Evolutionary conservation across 2,329 filamentous ascomycete genomes (phyloP), one percentile per base, ranked within the genome.

Genomic region (Pyrenophora teres): DNA sequence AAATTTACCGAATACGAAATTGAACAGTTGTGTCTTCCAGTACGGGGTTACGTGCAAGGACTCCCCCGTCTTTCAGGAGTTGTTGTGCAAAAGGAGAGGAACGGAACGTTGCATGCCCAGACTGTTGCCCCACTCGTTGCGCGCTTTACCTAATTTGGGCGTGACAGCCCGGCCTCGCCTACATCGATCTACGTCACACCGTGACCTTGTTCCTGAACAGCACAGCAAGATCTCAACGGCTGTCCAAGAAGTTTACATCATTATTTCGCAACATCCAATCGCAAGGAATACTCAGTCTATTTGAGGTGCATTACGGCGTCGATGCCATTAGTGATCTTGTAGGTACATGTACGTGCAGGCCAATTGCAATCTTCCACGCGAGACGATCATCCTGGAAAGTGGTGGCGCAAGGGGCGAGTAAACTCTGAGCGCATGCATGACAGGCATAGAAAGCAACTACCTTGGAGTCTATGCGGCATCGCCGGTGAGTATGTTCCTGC

Each of bases 211-310:
- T 56, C 48, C 49, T 55, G 48, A 36, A 42, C 40, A 39, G 44
- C 46, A 48, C 46, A 48, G 32, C 44, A 54, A 35, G 40, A 39
- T 48, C 43, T 15, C 42, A 40, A 40, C 37, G 33, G 43, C 19
- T 35, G 33, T 27, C 21, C 19, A 38, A 27, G 30, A 19, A 5
- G 52, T 61, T 59, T 62, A 59, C 64, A 65, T 67, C 64, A 67
- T 65, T 42, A 35, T 46, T 15, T 10, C 3, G 37, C 23, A 15
- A 7, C 15, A 31, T 25, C 57, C 63, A 64, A 65, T 64, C 15
- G 33, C 15, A 15, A 5, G 13, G 19, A 6, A 15, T 13, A 3
- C 38, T 57, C 43, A 43, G 56, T 58, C 23, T 59, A 58, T 54
- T 36, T 40, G 49, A 37, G 37, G 30, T 40, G 16, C 44, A 46